Conservation (phyloP, 768 basidiomycete genomes). For the Leccinum subgranulosum region DNA sequence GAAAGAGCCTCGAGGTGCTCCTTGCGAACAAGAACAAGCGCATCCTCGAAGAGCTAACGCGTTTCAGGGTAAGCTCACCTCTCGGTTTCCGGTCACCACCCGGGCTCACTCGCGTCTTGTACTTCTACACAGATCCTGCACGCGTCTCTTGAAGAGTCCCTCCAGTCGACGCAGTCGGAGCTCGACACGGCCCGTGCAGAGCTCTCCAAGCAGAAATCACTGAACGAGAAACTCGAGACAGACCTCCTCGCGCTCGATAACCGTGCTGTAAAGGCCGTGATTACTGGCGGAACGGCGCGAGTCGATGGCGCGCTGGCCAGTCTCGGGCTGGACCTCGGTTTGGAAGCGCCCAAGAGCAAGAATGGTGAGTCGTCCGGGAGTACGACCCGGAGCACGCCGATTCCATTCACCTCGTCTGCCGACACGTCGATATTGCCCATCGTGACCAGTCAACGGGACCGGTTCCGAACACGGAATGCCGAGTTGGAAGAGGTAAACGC, state of each 20-base stretch:
- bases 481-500: constrained; percentile 88
- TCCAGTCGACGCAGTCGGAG: constrained; percentile 54
- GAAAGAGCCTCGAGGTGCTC: constrained; percentile 84
- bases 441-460: constrained; percentile 93
- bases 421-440: constrained; percentile 98
- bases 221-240: constrained; percentile 91
- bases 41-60: constrained; percentile 40
- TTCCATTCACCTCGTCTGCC: constrained; percentile 69
- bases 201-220: constrained; percentile 67
- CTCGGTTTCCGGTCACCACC: not conserved
- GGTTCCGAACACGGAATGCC: constrained; percentile 96
- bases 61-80: constrained; percentile 29
- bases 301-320: constrained; percentile 61
- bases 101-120: not conserved
- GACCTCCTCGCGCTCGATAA: constrained; percentile 83
- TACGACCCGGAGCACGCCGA: constrained; percentile 52
- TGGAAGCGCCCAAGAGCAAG: constrained; percentile 14
- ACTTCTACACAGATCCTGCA: constrained; percentile 62
- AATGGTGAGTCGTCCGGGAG: constrained; percentile 18
- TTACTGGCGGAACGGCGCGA: constrained; percentile 25
- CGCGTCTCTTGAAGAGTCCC: constrained; percentile 71
- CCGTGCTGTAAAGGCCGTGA: constrained; percentile 21
- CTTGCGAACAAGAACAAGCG: constrained; percentile 93
- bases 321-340: constrained; percentile 57
- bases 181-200: constrained; percentile 60